Evolutionary conservation across 495 filamentous ascomycete genomes (phyloP), one percentile per base, ranked within the genome.

Genomic region (Amorphotheca resinae): DNA sequence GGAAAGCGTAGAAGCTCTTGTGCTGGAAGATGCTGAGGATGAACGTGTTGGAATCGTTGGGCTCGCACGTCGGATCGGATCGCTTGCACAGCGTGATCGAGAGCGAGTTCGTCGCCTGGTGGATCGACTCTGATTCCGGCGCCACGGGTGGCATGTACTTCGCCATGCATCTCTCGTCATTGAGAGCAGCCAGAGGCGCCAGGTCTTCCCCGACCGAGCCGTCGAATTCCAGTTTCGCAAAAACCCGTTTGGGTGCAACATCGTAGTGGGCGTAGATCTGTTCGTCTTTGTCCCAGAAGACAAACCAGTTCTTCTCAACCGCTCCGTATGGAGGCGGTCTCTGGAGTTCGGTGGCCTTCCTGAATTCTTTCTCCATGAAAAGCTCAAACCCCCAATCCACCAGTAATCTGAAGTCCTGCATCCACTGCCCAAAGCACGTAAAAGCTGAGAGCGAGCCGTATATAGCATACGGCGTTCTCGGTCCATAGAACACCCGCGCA

Each of bases 271-370:
- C 60, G 54, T 71, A 69, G 41, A 62, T 54, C 22, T 62, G 42
- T 33, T 62, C 61, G 2, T 54, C 41, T 1, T 45, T 33, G 52
- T 72, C 68, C 71, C 72, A 74, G 55, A 74, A 76, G 7, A 69
- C 18, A 31, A 76, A 73, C 60, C 62, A 76, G 46, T 76, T 74
- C 64, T 74, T 74, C 54, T 76, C 70, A 3, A 74, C 30, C 6
- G 48, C 21, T 4, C 37, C 33, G 41, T 54, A 65, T 2, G 63
- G 58, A 4, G 23, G 28, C 2, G 68, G 69, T 1, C 71, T 60
- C 25, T 64, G 63, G 7, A 76, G 50, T 48, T 74, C 71, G 0
- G 61, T 69, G 1, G 56, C 61, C 12, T 41, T 30, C 0, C 50
- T 46, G 45, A 71, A 74, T 20, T 43, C 45, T 12, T 53, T 45